phyloP scores from a whole-genome alignment of 2,329 filamentous ascomycete species.

The Berkeleyomyces rouxiae region DNA sequence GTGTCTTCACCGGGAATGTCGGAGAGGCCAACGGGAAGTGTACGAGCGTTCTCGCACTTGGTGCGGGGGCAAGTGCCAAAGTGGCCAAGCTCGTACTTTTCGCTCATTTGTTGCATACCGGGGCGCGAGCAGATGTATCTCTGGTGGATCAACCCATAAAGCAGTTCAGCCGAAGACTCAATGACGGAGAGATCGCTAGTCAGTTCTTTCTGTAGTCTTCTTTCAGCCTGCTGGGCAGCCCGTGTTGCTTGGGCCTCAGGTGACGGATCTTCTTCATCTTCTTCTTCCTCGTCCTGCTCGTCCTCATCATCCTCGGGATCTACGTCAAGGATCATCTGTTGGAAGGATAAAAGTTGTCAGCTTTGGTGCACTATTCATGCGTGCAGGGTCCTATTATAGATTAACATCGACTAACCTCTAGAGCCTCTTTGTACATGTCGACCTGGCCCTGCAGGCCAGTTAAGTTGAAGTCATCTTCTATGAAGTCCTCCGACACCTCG shows the following conservation, averaged over 20 bases:
- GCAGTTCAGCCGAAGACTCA: slow-evolving; percentile 91
- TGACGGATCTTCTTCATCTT: slow-evolving; percentile 50
- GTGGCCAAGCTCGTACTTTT: slow-evolving; percentile 95
- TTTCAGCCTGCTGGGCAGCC: slow-evolving; percentile 31
- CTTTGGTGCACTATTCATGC: neutral
- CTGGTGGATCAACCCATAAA: slow-evolving; percentile 96
- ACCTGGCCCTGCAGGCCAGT: slow-evolving; percentile 91
- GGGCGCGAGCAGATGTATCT: slow-evolving; percentile 93
- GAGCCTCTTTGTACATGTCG: slow-evolving; percentile 94
- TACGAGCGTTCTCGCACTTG: slow-evolving; percentile 76
- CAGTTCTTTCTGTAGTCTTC: slow-evolving; percentile 68
- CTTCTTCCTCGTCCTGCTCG: slow-evolving; percentile 61
- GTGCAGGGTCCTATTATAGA: neutral
- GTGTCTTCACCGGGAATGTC: slow-evolving; percentile 94
- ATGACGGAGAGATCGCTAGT: slow-evolving; percentile 88
- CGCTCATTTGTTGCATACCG: slow-evolving; percentile 96
- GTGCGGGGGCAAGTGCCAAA: slow-evolving; percentile 93
- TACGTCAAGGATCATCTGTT: slow-evolving; percentile 87
- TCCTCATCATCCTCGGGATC: slow-evolving; percentile 91
- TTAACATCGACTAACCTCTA: slow-evolving; percentile 44
- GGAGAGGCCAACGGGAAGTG: slow-evolving; percentile 81
- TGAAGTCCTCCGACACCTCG: slow-evolving; percentile 96
- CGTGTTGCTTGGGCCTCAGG: slow-evolving; percentile 41
- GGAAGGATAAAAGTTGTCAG: slow-evolving; percentile 14
- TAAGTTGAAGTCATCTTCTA: slow-evolving; percentile 98